These are phyloP conservation scores for Pseudofabraea citricarpa DNA, from an alignment of 2,329 filamentous ascomycete species.

Conservation along the genomic window DNA sequence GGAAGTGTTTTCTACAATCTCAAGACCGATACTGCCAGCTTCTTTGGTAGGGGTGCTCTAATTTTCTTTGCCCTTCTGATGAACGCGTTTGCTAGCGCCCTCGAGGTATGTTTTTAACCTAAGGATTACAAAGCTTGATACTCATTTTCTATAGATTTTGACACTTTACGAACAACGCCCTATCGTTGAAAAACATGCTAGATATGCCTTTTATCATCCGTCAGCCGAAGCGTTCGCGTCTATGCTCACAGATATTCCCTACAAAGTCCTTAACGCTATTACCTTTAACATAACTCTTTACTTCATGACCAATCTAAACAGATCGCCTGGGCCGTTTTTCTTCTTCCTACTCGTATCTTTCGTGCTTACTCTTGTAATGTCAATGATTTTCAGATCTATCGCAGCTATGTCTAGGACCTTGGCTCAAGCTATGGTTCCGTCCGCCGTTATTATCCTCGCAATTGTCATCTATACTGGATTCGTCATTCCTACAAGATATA, in stretches of 20 bases:
- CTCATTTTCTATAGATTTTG: slow-evolving; percentile 50
- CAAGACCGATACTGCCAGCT: slow-evolving; percentile 44
- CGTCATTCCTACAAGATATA: slow-evolving; percentile 42
- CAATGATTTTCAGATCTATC: slow-evolving; percentile 79
- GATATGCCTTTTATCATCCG: slow-evolving; percentile 87
- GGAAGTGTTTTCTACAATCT: slow-evolving; percentile 62
- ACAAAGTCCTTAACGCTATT: slow-evolving; percentile 69
- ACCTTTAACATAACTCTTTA: slow-evolving; percentile 78
- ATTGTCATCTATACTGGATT: slow-evolving; percentile 34
- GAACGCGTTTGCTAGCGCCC: slow-evolving; percentile 57
- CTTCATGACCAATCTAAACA: slow-evolving; percentile 71
- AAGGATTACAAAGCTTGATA: slow-evolving; percentile 56
- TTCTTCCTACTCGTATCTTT: slow-evolving; percentile 49
- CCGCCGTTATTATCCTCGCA: slow-evolving; percentile 44
- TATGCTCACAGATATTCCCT: slow-evolving; percentile 81
- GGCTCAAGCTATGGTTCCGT: slow-evolving; percentile 55
- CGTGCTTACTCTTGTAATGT: slow-evolving; percentile 46
- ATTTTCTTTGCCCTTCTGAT: slow-evolving; percentile 65
- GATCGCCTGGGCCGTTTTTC: slow-evolving; percentile 70
- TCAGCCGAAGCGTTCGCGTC: slow-evolving; percentile 86
- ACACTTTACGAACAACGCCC: slow-evolving; percentile 78
- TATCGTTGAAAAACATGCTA: slow-evolving; percentile 84
- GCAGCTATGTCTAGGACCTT: slow-evolving; percentile 66
- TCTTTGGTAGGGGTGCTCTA: slow-evolving; percentile 56
- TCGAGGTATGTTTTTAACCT: slow-evolving; percentile 35